Base-by-base conservation (phyloP, 2,329 filamentous ascomycete species). In the Colletotrichum higginsianum region DNA sequence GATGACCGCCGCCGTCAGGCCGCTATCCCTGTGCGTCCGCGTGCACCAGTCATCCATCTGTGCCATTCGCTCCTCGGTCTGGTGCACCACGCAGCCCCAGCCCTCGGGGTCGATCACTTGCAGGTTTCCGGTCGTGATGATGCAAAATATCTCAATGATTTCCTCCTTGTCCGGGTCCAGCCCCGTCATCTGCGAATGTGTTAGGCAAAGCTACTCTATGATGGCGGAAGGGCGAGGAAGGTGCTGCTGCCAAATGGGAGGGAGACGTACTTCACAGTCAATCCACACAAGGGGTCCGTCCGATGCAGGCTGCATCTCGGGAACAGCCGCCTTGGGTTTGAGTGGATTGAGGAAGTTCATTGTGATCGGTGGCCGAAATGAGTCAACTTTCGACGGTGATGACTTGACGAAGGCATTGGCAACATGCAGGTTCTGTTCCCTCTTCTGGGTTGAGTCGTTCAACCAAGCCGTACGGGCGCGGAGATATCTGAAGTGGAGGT, bases 31-130 rank as follows among this genome's bases (percentile, higher is more conserved):
- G 82, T 98, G 96, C 60, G 94, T 95, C 63, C 86, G 85, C 61
- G 89, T 93, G 82, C 96, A 98, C 96, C 96, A 99, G 62, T 92
- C 91, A 76, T 93, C 94, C 90, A 99, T 98, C 78, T 85, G 82
- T 78, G 92, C 91, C 76, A 98, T 90, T 52, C 90, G 88, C 65
- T 89, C 85, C 77, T 91, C 86, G 0, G 90, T 86, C 77, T 94
- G 93, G 80, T 96, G 92, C 69, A 99, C 88, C 56, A 96, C 86
- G 38, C 89, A 89, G 78, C 97, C 94, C 86, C 93, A 98, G 75
- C 96, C 96, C 42, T 87, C 81, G 30, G 90, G 84, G 72, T 98
- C 94, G 35, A 97, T 83, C 44, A 97, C 81, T 68, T 93, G 88
- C 23, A 99, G 89, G 73, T 94, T 86, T 64, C 90, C 88, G 75